phyloP scores from a whole-genome alignment of 2,329 filamentous ascomycete species.

The Scytalidium lignicola region DNA sequence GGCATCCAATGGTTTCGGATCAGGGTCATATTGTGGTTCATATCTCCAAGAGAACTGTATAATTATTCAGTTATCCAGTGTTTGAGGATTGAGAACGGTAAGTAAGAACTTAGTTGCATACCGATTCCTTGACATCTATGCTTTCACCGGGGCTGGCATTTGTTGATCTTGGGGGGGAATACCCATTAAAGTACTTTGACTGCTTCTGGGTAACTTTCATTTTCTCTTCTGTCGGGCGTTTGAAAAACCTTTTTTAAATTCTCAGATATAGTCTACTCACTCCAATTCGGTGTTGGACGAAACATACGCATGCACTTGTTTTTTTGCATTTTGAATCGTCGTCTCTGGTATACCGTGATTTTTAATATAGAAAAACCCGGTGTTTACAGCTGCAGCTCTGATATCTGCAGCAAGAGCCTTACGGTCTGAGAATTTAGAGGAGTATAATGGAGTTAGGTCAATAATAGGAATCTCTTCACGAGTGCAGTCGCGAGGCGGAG shows the following conservation, averaged over 20 bases:
- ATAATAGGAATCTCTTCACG: conserved; percentile 41
- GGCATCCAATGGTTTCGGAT: conserved; percentile 31
- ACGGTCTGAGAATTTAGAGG: conserved; percentile 30
- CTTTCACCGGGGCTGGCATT: conserved; percentile 46
- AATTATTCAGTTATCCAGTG: conserved; percentile 2
- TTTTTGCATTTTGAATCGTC: conserved; percentile 25
- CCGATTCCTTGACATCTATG: conserved; percentile 46
- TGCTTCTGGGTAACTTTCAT: conserved; percentile 28
- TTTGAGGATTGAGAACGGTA: too few relatives aligned
- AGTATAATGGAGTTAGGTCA: conserved; percentile 33
- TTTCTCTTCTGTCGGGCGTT: conserved; percentile 39
- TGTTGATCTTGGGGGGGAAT: conserved; percentile 29
- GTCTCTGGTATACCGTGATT: conserved; percentile 36
- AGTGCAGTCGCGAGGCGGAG: conserved; percentile 34
- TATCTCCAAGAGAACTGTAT: conserved; percentile 39
- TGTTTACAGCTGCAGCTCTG: conserved; percentile 35
- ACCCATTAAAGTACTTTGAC: conserved; percentile 41
- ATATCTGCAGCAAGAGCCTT: conserved; percentile 34
- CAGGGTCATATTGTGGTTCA: conserved; percentile 46
- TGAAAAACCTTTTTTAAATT: conserved; percentile 38
- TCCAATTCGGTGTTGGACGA: background rate
- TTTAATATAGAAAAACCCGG: conserved; percentile 43
- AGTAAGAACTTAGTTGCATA: conserved; percentile 17
- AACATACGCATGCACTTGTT: conserved; percentile 22
- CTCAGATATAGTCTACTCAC: conserved; percentile 3